phyloP scores from a whole-genome alignment of 331 rosid species.

The Quercus phellos region DNA sequence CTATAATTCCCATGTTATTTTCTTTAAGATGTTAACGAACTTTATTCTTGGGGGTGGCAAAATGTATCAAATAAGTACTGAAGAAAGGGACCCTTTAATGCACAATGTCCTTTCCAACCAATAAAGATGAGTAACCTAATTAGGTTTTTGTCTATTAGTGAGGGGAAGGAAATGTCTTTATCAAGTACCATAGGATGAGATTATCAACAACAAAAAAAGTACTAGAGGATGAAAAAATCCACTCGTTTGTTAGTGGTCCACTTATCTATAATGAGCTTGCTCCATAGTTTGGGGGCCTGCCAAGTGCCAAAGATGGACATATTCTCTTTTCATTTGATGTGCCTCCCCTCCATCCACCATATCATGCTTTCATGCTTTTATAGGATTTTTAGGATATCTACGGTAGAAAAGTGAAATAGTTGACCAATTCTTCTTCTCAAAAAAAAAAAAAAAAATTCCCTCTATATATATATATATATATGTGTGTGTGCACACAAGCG shows the following conservation, averaged over 20 bases:
- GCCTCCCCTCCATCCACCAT: too few relatives aligned
- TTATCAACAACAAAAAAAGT: not conserved
- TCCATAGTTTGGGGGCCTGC: constrained; percentile 15
- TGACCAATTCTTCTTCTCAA: too few relatives aligned
- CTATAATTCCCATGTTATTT: not conserved
- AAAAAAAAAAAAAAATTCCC: too few relatives aligned
- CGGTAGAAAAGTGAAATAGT: too few relatives aligned
- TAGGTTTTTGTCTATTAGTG: not conserved
- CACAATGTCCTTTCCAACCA: constrained; percentile 9
- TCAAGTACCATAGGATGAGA: constrained; percentile 13
- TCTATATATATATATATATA: too few relatives aligned
- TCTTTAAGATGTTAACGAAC: not conserved
- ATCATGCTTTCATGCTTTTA: too few relatives aligned
- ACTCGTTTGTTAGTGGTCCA: constrained; percentile 27
- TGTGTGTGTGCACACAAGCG: rapidly evolving
- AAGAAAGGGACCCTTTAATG: constrained; percentile 4
- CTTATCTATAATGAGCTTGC: constrained; percentile 31
- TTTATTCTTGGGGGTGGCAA: not conserved
- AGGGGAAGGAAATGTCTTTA: constrained; percentile 11
- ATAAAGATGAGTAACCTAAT: constrained; percentile 14
- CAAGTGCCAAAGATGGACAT: constrained; percentile 22
- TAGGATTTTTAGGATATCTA: too few relatives aligned
- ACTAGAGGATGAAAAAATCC: constrained; percentile 8
- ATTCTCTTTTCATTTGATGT: constrained; percentile 3
- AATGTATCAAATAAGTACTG: not conserved